phyloP scores from a whole-genome alignment of 371 early-diverging fungal genomes.

The Mucor ambiguus region DNA sequence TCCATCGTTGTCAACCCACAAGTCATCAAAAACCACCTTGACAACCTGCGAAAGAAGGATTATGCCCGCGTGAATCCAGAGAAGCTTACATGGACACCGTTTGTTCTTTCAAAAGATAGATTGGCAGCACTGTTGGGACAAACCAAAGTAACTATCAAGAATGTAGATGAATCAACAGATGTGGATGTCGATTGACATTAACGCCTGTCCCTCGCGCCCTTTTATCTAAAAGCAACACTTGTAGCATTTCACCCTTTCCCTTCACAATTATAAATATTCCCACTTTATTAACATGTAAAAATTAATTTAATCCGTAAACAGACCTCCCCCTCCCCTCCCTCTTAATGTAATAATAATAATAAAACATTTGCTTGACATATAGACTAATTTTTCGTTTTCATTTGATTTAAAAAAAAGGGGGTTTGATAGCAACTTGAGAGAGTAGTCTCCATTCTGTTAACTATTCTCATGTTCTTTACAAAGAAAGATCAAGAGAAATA shows the following conservation, averaged over 20 bases:
- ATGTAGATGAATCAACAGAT: slow-evolving; percentile 24
- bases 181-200: slow-evolving; percentile 16
- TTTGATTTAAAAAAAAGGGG: slow-evolving; percentile 22
- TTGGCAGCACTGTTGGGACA: slow-evolving; percentile 31
- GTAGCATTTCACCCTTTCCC: neutral
- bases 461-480: slow-evolving; percentile 3
- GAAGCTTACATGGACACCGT: slow-evolving; percentile 69
- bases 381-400: slow-evolving; percentile 24
- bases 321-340: neutral
- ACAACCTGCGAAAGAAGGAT: slow-evolving; percentile 44
- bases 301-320: neutral
- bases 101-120: slow-evolving; percentile 52
- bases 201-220: no score
- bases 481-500: slow-evolving; percentile 13
- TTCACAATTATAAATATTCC: neutral
- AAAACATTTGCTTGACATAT: neutral
- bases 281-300: neutral
- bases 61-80: slow-evolving; percentile 53
- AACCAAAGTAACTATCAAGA: slow-evolving; percentile 26
- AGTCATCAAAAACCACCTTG: slow-evolving; percentile 42
- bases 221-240: slow-evolving; percentile 1
- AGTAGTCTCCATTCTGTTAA: slow-evolving; percentile 42
- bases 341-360: neutral
- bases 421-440: slow-evolving; percentile 28
- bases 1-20: slow-evolving; percentile 35